Evolutionary conservation across 306 rosid genomes (phyloP), one percentile per base, ranked within the genome.

Genomic region (Prunus salicina): DNA sequence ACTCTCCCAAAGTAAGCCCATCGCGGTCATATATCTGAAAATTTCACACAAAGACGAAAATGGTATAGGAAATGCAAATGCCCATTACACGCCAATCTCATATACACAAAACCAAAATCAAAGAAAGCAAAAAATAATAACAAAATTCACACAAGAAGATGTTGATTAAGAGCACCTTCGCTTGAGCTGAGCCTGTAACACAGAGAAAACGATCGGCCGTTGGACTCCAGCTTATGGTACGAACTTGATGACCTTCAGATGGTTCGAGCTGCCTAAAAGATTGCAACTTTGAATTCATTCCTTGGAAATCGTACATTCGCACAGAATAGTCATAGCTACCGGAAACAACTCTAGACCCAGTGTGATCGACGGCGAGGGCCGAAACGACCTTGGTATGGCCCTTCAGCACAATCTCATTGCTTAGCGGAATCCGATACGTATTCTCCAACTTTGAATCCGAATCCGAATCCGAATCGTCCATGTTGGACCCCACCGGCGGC

Each of bases 341-440:
- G 27, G 98, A 86, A 47, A 95, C 88, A 19, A 95, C 97, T 78
- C 98, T 82, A 12, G 98, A 95, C 50, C 97, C 98, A 14, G 98
- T n/a, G 78, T 83, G 98, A 86, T 95, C 98, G 77, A 92, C 83
- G 14, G 98, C 97, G 79, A 95, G 91, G 45, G 97, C 87, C 15
- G 98, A 88, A 67, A 94, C 97, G 61, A 94, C 97, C 96, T 94
- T 94, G 34, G 87, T 90, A 82, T 94, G 97, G 27, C 98, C 98
- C 84, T 92, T 90, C 66, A 94, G 96, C 24, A 89, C 95, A 79
- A 94, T 94, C 90, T 92, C 95, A 47, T 94, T 94, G 80, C 90
- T 94, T n/a, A 85, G 85, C 20, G 98, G 98, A 73, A 94, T 90
- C 66, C 95, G 87, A 78, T 68, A 86, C 28, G 75, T 88, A 49